Percentiles rank a stretch among this genome's conserved stretches.
phyloP scores from a whole-genome alignment of 805 yeast genomes.

The Myxozyma sirexii region DNA sequence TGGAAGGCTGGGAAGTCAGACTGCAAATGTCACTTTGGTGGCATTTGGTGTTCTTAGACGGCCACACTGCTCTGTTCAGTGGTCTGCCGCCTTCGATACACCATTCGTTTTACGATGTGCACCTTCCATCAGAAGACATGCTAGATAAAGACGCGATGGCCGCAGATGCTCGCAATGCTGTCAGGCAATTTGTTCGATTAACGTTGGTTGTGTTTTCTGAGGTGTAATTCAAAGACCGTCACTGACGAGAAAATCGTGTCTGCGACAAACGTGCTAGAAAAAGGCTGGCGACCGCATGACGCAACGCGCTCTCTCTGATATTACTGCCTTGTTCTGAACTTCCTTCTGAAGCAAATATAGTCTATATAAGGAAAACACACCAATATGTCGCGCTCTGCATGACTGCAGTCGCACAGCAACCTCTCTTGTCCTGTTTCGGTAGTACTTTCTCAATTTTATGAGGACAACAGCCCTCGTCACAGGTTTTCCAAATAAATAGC shows the following conservation, averaged over 20 bases:
- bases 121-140: neutral
- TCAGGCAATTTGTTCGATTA: neutral
- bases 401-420: constrained; percentile 1
- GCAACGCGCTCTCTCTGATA: constrained; percentile 3
- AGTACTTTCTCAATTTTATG: neutral
- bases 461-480: neutral
- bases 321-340: neutral
- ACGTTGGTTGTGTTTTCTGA: neutral
- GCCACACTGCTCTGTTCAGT: neutral
- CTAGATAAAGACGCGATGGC: constrained; percentile 12
- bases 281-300: neutral
- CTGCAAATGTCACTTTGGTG: constrained; percentile 8
- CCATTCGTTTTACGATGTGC: constrained; percentile 1
- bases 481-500: neutral
- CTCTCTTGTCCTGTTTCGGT: neutral
- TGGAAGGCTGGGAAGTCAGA: constrained; percentile 3
- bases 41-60: constrained; percentile 4
- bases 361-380: neutral
- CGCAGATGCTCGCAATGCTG: neutral
- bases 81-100: constrained; percentile 12
- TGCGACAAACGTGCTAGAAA: neutral
- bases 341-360: neutral
- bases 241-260: neutral
- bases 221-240: neutral
- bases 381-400: neutral